Evolutionary conservation across 2,329 filamentous ascomycete genomes (phyloP).

Genomic region (Zasmidium citrigriseum): DNA sequence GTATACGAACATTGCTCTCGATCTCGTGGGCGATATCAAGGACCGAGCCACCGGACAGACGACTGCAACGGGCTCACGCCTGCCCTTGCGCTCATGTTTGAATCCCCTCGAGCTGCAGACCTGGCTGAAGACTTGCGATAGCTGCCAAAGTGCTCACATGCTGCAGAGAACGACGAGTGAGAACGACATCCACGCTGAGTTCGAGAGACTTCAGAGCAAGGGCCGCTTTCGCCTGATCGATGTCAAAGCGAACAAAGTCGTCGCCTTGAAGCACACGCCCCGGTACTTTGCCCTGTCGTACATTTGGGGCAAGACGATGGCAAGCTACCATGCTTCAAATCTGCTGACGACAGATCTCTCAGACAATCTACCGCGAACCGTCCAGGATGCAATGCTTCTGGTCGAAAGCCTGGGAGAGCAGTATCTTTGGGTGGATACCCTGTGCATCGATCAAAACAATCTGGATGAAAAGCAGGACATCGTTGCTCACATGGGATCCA

Average conservation of each 20-base stretch:
- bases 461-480: neutral
- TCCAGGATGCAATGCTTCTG: neutral
- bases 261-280: neutral
- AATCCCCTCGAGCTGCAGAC: neutral
- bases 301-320: neutral
- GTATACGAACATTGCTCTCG: neutral
- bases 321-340: neutral
- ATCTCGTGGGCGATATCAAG: neutral
- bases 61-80: neutral
- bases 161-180: neutral
- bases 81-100: neutral
- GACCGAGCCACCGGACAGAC: neutral
- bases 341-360: neutral
- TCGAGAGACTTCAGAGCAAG: neutral
- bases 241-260: neutral
- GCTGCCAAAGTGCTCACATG: neutral
- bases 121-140: neutral
- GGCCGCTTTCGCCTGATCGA: neutral
- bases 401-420: neutral
- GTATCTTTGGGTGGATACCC: neutral
- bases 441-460: neutral
- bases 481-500: neutral
- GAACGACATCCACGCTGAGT: neutral
- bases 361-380: neutral
- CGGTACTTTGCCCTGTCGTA: neutral